Percentiles rank a stretch among this genome's conserved stretches.
Evolutionary conservation across 129 eudicot species (phyloP).

Genomic region (Glebionis coronaria): DNA sequence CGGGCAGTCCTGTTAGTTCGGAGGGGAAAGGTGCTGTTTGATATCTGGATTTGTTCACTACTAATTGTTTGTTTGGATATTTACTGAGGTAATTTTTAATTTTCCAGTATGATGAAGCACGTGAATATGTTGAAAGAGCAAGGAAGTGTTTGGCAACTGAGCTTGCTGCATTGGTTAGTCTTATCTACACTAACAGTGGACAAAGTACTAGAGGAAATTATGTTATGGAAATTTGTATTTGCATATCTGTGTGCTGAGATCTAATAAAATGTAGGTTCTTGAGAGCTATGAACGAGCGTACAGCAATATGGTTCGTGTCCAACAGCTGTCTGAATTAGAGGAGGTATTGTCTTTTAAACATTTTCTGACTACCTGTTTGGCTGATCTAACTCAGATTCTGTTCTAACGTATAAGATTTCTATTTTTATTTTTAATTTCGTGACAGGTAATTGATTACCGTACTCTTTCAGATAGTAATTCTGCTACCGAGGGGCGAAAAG

Average conservation of each 20-base stretch:
- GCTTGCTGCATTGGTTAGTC: constrained; percentile 94
- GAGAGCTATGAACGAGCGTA: constrained; percentile 99
- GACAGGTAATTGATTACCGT: constrained; percentile 89
- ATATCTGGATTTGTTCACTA: constrained; percentile 16
- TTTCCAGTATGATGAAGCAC: constrained; percentile 92
- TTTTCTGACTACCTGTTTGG: constrained; percentile 2
- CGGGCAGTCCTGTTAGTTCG: constrained; percentile 93
- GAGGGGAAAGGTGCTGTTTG: constrained; percentile 61
- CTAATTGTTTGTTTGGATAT: constrained; percentile 3
- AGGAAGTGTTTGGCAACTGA: constrained; percentile 96
- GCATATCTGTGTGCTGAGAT: background rate
- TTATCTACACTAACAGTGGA: too few species aligned
- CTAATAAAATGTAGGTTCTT: constrained; percentile 58
- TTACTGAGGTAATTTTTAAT: background rate
- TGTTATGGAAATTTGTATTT: constrained; percentile 6
- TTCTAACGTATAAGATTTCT: background rate
- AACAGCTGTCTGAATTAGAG: constrained; percentile 92
- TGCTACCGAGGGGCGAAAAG: constrained; percentile 85
- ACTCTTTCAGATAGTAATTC: constrained; percentile 75
- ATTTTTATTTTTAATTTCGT: constrained; percentile 9
- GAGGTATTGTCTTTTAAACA: constrained; percentile 53
- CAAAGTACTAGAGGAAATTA: background rate
- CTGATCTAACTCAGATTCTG: background rate
- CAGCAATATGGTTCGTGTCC: constrained; percentile 97
- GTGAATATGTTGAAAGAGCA: constrained; percentile 94